These are phyloP conservation scores for Sarocladiaceae sp. DNA, from an alignment of 2,329 filamentous ascomycete species.

Conservation along the genomic window DNA sequence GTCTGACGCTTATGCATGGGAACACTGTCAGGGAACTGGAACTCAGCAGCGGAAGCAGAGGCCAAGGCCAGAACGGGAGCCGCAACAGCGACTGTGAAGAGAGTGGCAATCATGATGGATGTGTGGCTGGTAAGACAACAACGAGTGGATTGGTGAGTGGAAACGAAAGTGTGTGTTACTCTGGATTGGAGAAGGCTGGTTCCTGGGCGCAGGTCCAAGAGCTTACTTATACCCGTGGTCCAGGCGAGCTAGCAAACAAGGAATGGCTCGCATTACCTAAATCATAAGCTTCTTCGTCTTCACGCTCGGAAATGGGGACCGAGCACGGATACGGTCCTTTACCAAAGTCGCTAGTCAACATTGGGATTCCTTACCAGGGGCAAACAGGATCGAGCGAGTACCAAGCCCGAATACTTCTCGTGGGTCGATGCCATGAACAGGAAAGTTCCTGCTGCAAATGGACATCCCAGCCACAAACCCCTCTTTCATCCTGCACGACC, in stretches of 20 bases:
- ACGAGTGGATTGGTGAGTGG: slow-evolving; percentile 5
- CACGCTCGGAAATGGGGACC: not conserved
- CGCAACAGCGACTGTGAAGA: slow-evolving; percentile 21
- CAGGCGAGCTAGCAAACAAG: not conserved
- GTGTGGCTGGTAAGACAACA: not conserved
- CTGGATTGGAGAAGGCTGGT: not conserved
- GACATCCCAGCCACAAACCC: not conserved
- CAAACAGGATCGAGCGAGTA: not conserved
- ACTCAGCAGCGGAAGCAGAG: slow-evolving; percentile 15
- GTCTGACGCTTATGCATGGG: slow-evolving; percentile 40
- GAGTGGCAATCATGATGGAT: slow-evolving; percentile 24
- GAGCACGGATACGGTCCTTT: not conserved
- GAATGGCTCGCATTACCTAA: not conserved
- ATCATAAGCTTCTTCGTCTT: not conserved
- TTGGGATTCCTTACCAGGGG: not conserved
- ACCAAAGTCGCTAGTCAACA: not conserved
- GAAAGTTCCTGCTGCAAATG: not conserved
- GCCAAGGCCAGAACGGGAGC: slow-evolving; percentile 21
- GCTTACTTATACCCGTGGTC: slow-evolving; percentile 11
- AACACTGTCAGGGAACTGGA: slow-evolving; percentile 24
- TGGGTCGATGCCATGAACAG: not conserved
- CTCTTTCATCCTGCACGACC: not conserved
- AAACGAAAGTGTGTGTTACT: slow-evolving; percentile 1
- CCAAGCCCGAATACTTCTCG: not conserved
- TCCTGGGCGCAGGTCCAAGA: not conserved